A percentile compares a stretch with the other conserved stretches of the same genome.
Evolutionary conservation across 2,329 filamentous ascomycete genomes (phyloP).

Genomic region (Aspergillus sojae): DNA sequence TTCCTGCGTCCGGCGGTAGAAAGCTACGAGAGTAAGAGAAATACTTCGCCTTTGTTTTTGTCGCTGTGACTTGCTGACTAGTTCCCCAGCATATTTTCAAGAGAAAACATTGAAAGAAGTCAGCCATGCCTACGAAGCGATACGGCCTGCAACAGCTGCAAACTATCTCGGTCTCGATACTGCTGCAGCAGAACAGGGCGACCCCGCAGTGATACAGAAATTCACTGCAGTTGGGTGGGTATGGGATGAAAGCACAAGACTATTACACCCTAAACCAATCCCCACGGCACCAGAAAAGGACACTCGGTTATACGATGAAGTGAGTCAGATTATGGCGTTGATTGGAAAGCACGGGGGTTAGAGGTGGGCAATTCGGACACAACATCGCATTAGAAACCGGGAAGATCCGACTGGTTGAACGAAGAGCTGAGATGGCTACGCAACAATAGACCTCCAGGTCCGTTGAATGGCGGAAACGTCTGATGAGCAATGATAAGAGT

Average conservation of each 20-base stretch:
- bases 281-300: conserved; percentile 18
- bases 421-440: conserved; percentile 2
- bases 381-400: not conserved
- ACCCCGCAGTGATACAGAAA: conserved; percentile 32
- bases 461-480: conserved; percentile 7
- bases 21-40: conserved; percentile 41
- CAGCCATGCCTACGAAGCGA: conserved; percentile 44
- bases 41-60: not conserved
- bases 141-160: conserved; percentile 39
- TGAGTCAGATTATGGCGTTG: conserved; percentile 38
- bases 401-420: conserved; percentile 2
- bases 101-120: conserved; percentile 42
- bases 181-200: conserved; percentile 27
- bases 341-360: conserved; percentile 32
- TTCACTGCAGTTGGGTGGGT: conserved; percentile 42
- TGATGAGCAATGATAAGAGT: conserved; percentile 14
- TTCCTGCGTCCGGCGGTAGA: conserved; percentile 33
- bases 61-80: not conserved
- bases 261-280: conserved; percentile 39
- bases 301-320: conserved; percentile 25
- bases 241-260: conserved; percentile 37
- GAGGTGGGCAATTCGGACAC: conserved; percentile 7
- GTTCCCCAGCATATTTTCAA: conserved; percentile 38
- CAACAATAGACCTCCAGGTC: not conserved
- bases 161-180: conserved; percentile 40